Evolutionary conservation across 1,139 yeast species (phyloP), one percentile per base, ranked within the genome.

Genomic region (Saccharomycopsis phalli): DNA sequence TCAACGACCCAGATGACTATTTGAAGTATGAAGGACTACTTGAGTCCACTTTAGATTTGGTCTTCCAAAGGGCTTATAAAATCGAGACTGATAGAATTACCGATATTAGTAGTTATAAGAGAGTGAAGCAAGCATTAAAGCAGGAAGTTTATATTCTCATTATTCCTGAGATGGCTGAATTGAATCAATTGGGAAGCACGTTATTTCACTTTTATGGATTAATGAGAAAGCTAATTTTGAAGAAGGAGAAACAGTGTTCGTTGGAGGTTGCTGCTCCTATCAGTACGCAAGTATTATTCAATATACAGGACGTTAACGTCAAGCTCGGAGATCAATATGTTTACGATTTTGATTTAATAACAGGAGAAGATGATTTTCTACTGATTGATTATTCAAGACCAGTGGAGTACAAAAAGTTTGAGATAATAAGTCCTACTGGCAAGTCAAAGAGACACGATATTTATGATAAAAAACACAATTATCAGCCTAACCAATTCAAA

Each of bases 401-500:
- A 5, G 13, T 16, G 4, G 5, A 30, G 10, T 4, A 10, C 11
- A 17, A 7, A n/a, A n/a, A 14, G n/a, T 23, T 23, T 10, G n/a
- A n/a, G n/a, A n/a, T 13, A n/a, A 13, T n/a, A n/a, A 13, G 13
- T 25, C 13, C 11, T 25, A 25, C 13, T 13, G 11, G 13, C 2
- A 25, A 25, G n/a, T 25, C 28, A 25, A 25, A 25, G 2, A n/a
- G 11, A 25, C 28, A 25, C 28, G 13, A 10, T 11, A 20, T 33
- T n/a, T 33, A 20, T 16, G 27, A 33, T 16, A 31, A 34, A 8
- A 10, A 7, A 6, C 17, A 32, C 3, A 31, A 23, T 26, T 34
- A 16, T 13, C 21, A 8, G 10, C 11, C 13, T 6, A 51, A 57
- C 21, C 48, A 51, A 13, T 66, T 61, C 47, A 40, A 48, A 13